These are phyloP conservation scores for Colletotrichum lindemuthianum DNA, from an alignment of 2,329 filamentous ascomycete genomes.

Conservation along the genomic window DNA sequence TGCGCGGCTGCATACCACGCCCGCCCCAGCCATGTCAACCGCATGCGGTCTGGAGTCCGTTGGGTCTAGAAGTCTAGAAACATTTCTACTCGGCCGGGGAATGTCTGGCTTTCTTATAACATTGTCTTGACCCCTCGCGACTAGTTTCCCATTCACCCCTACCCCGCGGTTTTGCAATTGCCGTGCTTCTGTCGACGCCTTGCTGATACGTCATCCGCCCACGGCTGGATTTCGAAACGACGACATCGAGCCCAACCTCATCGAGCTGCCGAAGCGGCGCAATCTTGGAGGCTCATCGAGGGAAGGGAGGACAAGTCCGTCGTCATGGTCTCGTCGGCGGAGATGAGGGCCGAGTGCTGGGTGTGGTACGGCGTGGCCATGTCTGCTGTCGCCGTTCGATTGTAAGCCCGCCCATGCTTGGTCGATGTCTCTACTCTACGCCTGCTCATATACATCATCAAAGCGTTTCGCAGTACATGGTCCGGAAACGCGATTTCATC, in stretches of 20 bases:
- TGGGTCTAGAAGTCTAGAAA: slow-evolving; percentile 15
- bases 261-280: too few species aligned
- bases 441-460: not conserved
- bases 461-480: slow-evolving; percentile 27
- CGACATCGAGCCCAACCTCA: too few species aligned
- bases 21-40: not conserved
- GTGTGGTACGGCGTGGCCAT: slow-evolving; percentile 19
- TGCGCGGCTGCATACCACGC: not conserved
- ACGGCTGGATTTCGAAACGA: too few species aligned
- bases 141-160: too few species aligned
- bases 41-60: slow-evolving; percentile 15
- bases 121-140: too few species aligned
- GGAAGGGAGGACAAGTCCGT: not conserved
- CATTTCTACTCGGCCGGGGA: not conserved
- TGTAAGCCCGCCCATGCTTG: not conserved
- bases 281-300: not conserved
- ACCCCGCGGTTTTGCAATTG: too few species aligned
- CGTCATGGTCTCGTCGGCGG: slow-evolving; percentile 12
- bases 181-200: too few species aligned
- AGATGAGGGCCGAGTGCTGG: slow-evolving; percentile 28
- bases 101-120: too few species aligned
- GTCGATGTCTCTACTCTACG: not conserved
- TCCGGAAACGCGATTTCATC: slow-evolving; percentile 26
- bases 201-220: too few species aligned
- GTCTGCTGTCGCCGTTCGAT: slow-evolving; percentile 19